Evolutionary conservation across 352 stramenopile species (phyloP).

Genomic region (Phytophthora podocarpi): DNA sequence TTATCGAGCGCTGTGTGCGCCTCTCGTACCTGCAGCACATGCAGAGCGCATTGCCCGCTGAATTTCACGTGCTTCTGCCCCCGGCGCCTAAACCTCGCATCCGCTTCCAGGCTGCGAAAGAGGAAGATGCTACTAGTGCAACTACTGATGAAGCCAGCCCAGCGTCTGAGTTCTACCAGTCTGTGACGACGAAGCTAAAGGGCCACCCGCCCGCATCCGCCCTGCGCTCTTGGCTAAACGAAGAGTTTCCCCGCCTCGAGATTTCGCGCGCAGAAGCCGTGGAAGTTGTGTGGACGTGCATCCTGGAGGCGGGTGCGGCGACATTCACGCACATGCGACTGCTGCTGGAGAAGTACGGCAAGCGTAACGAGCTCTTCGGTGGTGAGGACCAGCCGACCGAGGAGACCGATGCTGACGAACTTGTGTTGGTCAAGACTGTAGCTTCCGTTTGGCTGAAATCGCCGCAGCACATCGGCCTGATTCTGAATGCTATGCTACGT

Average conservation of each 20-base stretch:
- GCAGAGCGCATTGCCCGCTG: slow-evolving; percentile 68
- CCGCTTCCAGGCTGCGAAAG: slow-evolving; percentile 48
- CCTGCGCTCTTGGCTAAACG: slow-evolving; percentile 64
- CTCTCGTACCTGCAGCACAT: slow-evolving; percentile 88
- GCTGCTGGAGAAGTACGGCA: slow-evolving; percentile 81
- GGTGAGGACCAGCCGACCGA: slow-evolving; percentile 35
- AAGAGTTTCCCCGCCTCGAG: slow-evolving; percentile 49
- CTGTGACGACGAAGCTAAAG: slow-evolving; percentile 72
- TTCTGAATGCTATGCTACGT: slow-evolving; percentile 82
- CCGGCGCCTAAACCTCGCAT: slow-evolving; percentile 74
- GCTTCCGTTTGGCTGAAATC: slow-evolving; percentile 82
- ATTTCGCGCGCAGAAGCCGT: slow-evolving; percentile 56
- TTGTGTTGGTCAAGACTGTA: slow-evolving; percentile 72
- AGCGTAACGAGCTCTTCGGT: slow-evolving; percentile 52
- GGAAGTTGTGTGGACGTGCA: slow-evolving; percentile 78
- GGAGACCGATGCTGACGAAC: slow-evolving; percentile 41
- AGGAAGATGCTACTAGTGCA: slow-evolving; percentile 14
- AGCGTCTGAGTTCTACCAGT: slow-evolving; percentile 58
- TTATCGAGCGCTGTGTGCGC: slow-evolving; percentile 85
- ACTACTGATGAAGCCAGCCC: slow-evolving; percentile 14
- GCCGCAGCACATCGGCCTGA: slow-evolving; percentile 82
- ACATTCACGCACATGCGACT: slow-evolving; percentile 87
- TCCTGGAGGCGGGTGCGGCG: slow-evolving; percentile 75
- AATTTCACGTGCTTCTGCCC: slow-evolving; percentile 82
- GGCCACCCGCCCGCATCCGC: slow-evolving; percentile 55